A percentile compares a stretch with the other conserved stretches of the same genome.
Conservation (phyloP, 2,329 filamentous ascomycete genomes). For the Albifimbria verrucaria region DNA sequence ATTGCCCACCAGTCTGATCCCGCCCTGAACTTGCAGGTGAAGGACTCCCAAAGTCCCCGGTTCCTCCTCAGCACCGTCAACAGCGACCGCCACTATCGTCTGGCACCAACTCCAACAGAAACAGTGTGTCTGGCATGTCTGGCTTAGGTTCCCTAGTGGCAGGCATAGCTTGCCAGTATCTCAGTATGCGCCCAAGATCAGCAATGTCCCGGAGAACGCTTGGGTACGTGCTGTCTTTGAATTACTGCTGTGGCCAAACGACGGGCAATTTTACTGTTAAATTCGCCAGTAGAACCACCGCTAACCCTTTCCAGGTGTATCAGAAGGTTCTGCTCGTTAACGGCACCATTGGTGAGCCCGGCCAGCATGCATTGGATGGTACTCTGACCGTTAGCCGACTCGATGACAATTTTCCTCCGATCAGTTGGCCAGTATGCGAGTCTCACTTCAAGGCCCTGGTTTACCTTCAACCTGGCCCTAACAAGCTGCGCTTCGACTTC, state of each 20-base stretch:
- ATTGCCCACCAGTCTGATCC: slow-evolving; percentile 64
- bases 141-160: slow-evolving; percentile 55
- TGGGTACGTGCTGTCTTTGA: slow-evolving; percentile 61
- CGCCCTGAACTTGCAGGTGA: slow-evolving; percentile 58
- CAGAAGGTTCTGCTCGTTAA: slow-evolving; percentile 84
- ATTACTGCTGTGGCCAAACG: not conserved
- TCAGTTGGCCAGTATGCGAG: slow-evolving; percentile 81
- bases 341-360: slow-evolving; percentile 74
- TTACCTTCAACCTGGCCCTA: slow-evolving; percentile 87
- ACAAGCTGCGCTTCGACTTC: slow-evolving; percentile 85
- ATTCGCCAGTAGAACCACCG: too few relatives aligned
- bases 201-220: slow-evolving; percentile 75
- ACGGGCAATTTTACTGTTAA: too few relatives aligned
- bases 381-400: slow-evolving; percentile 74
- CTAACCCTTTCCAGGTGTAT: slow-evolving; percentile 62
- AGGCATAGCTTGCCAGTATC: slow-evolving; percentile 63
- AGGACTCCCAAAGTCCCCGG: slow-evolving; percentile 29
- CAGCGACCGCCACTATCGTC: slow-evolving; percentile 35
- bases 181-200: slow-evolving; percentile 74
- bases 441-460: slow-evolving; percentile 91
- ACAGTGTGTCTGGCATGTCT: slow-evolving; percentile 63
- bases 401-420: slow-evolving; percentile 80
- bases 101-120: slow-evolving; percentile 47
- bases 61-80: slow-evolving; percentile 16
- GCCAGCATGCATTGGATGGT: slow-evolving; percentile 69